Evolutionary conservation across 2,329 filamentous ascomycete genomes (phyloP).

Genomic region (Metarhizium anisopliae): DNA sequence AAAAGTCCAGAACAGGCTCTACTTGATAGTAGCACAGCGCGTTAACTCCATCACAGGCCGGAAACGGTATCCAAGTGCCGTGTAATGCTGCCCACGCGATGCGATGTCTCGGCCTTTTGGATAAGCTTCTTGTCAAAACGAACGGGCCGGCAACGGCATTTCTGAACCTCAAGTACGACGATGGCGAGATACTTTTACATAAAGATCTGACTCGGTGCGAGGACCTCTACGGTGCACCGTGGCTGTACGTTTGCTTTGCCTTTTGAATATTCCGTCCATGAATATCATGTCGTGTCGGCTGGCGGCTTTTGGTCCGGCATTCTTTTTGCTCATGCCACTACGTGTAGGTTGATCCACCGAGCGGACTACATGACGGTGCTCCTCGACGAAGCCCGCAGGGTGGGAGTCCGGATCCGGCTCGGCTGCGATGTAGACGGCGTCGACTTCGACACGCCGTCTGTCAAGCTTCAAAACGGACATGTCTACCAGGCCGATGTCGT

Average conservation of each 20-base stretch:
- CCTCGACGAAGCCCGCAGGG: slow-evolving; percentile 5
- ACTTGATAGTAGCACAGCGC: background rate
- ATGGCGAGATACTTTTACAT: slow-evolving; percentile 4
- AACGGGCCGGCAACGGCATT: background rate
- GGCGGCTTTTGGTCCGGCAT: background rate
- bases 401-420: slow-evolving; percentile 5
- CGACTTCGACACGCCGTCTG: slow-evolving; percentile 5
- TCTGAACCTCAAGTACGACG: background rate
- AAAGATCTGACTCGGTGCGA: slow-evolving; percentile 6
- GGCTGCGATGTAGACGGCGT: slow-evolving; percentile 6
- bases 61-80: slow-evolving; percentile 11
- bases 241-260: slow-evolving; percentile 8
- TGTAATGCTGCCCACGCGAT: slow-evolving; percentile 11
- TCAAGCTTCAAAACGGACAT: slow-evolving; percentile 5
- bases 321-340: background rate
- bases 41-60: slow-evolving; percentile 4
- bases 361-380: slow-evolving; percentile 9
- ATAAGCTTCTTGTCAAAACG: slow-evolving; percentile 3
- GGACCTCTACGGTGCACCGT: slow-evolving; percentile 10
- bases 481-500: slow-evolving; percentile 8
- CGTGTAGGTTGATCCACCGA: slow-evolving; percentile 8
- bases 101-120: slow-evolving; percentile 10
- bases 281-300: background rate
- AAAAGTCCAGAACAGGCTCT: too few species aligned
- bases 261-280: background rate